phyloP scores from a whole-genome alignment of 495 filamentous ascomycete genomes.

The Chaetomium cochliodes region DNA sequence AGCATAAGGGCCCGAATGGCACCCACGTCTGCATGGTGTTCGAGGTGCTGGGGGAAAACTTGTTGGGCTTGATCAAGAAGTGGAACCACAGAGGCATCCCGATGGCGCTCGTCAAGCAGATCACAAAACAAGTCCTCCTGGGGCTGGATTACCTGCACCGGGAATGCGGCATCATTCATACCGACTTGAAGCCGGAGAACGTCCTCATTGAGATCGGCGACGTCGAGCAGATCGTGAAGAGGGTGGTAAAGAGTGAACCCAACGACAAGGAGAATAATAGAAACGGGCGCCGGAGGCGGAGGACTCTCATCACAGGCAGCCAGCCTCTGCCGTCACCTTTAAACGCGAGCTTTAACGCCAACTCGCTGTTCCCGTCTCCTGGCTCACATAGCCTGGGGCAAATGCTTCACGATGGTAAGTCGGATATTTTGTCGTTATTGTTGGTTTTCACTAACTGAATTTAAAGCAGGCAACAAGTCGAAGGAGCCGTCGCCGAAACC shows the following conservation, averaged over 20 bases:
- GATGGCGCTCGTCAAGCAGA: conserved; percentile 94
- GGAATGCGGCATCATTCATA: conserved; percentile 99
- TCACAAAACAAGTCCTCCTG: conserved; percentile 95
- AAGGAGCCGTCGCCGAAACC: conserved; percentile 46
- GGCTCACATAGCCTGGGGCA: conserved; percentile 81
- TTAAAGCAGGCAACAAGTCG: conserved; percentile 48
- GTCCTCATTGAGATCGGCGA: conserved; percentile 99
- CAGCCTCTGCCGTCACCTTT: conserved; percentile 94
- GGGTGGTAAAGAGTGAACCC: conserved; percentile 85
- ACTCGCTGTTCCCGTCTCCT: conserved; percentile 65
- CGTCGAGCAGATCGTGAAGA: conserved; percentile 93
- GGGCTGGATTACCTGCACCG: conserved; percentile 95
- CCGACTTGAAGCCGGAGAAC: conserved; percentile 96
- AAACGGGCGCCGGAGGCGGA: conserved; percentile 86
- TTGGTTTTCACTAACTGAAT: conserved; percentile 19
- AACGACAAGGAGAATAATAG: conserved; percentile 82
- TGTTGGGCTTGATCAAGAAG: conserved; percentile 92
- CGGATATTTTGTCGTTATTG: background rate
- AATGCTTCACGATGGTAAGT: conserved; percentile 72
- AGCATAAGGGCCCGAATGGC: conserved; percentile 95
- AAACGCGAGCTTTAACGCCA: conserved; percentile 81
- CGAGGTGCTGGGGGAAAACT: conserved; percentile 93
- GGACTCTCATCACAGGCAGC: conserved; percentile 95
- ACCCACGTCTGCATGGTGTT: conserved; percentile 99
- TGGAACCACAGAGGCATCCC: conserved; percentile 98